Evolutionary conservation across 2,329 filamentous ascomycete species (phyloP), one percentile per base, ranked within the genome.

Genomic region (Diplodia seriata): DNA sequence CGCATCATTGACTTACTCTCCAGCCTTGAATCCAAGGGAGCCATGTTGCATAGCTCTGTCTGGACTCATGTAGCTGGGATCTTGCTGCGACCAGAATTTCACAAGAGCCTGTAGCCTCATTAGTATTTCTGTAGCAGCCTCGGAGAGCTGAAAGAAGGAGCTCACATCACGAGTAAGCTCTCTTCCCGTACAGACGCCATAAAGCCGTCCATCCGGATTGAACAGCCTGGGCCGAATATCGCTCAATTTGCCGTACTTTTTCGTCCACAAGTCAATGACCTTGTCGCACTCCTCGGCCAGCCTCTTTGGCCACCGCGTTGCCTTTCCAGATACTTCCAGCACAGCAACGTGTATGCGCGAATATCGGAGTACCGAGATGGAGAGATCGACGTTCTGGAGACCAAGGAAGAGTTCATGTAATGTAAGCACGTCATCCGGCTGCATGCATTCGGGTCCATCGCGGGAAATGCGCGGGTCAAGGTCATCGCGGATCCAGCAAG

Each of bases 271-370:
- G 6, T 72, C 68, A 18, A 80, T 74, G 40, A 84, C 73, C 38
- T 75, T 74, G 69, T 85, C 82, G 66, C 81, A 81, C 38, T 81
- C 77, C 49, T 83, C 80, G 15, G 80, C 80, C 31, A 84, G 71
- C 38, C 77, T 75, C 0, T 74, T 73, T 11, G 83, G 83, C 83
- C 83, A 85, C 43, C 83, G 74, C 2, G 83, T 84, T 2, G 80
- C 82, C 31, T 77, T 76, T 4, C 82, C 81, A 11, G 79, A 70
- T 4, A 85, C 78, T 2, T 80, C 78, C 56, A 75, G 71, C 8
- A 85, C 73, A 0, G 82, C 83, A 40, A 76, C 74, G 68, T 84
- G 82, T n/a, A 85, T 81, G 20, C 82, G 78, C 7, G 81, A 81
- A 40, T 76, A 79, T 9, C 80, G 77, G 6, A 84, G 70, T 49